phyloP scores from a whole-genome alignment of 2,329 filamentous ascomycete genomes.

The Diaporthe sp. region DNA sequence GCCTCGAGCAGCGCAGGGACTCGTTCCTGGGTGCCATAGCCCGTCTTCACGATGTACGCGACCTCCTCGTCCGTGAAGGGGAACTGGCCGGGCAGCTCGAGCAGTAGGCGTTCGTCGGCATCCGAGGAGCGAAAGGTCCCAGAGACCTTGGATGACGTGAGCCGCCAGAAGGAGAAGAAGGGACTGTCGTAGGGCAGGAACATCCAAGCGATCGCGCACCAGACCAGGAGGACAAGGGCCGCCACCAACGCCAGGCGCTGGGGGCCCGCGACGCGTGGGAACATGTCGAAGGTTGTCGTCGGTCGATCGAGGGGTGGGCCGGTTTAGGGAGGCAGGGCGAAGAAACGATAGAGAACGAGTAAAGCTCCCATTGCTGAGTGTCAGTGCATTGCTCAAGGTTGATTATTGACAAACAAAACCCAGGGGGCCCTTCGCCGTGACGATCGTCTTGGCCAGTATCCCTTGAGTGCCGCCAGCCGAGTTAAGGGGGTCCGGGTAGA shows the following conservation, averaged over 20 bases:
- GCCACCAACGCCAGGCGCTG: constrained; percentile 37
- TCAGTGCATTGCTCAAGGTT: constrained; percentile 6
- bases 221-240: constrained; percentile 38
- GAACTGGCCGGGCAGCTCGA: constrained; percentile 54
- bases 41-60: constrained; percentile 68
- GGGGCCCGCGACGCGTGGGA: constrained; percentile 39
- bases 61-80: constrained; percentile 62
- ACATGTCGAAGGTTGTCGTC: constrained; percentile 35
- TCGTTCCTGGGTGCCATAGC: constrained; percentile 66
- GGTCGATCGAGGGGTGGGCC: neutral
- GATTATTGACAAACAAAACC: neutral
- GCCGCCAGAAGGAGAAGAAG: constrained; percentile 47
- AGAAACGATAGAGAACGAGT: neutral
- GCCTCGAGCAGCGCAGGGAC: constrained; percentile 63
- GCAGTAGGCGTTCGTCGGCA: constrained; percentile 59
- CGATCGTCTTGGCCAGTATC: constrained; percentile 3
- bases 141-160: constrained; percentile 45
- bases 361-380: constrained; percentile 4
- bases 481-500: neutral
- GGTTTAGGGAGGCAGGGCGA: constrained; percentile 8
- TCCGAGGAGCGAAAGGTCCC: constrained; percentile 49
- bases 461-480: neutral
- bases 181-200: constrained; percentile 50
- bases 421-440: neutral
- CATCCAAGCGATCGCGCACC: constrained; percentile 44